Evolutionary conservation across 2,329 filamentous ascomycete genomes (phyloP), one percentile per base, ranked within the genome.

Genomic region (Aureobasidium sp.): DNA sequence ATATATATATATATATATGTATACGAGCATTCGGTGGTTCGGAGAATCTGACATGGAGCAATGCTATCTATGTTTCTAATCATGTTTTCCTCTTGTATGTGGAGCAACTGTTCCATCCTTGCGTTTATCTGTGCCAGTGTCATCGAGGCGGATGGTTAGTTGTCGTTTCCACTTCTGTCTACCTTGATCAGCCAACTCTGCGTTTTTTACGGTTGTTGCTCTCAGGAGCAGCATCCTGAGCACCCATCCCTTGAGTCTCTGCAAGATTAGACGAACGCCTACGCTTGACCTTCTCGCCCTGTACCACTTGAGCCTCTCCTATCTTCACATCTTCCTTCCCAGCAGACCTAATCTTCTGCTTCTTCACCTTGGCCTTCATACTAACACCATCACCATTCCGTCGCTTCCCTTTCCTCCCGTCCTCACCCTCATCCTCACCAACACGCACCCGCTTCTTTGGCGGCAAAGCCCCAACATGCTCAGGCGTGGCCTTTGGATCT

Each of bases 401-500:
- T 16, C 48, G 35, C 19, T 40, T 51, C 10, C 24, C 32, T 17
- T 51, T 32, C 8, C 14, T 30, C n/a, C 27, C 48, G 10, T 27
- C 14, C 12, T 37, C 48, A 8, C 38, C 14, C 12, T 40, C 29
- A 2, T n/a, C n/a, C 19, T 16, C 25, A 6, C 30, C 48, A 16
- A 32, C 19, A 6, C 37, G 39, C 7, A 17, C 22, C 17, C 34
- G 37, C 55, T 60, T 58, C 48, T 56, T 55, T n/a, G 56, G 50
- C 3, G 56, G 56, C 22, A 47, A 12, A 7, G 19, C 5, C 24
- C 12, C 17, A 3, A 8, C 12, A 4, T 38, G 25, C 12, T 56
- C 57, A 6, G 52, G 50, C 17, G 42, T 48, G 6, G 56, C 48
- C 19, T 61, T 53, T 3, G 53, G 49, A 35, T 57, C 51, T 10